Percentiles rank a stretch among this genome's conserved stretches.
These are phyloP conservation scores for Daldinia grandis DNA, from an alignment of 495 filamentous ascomycete genomes.

Conservation along the genomic window DNA sequence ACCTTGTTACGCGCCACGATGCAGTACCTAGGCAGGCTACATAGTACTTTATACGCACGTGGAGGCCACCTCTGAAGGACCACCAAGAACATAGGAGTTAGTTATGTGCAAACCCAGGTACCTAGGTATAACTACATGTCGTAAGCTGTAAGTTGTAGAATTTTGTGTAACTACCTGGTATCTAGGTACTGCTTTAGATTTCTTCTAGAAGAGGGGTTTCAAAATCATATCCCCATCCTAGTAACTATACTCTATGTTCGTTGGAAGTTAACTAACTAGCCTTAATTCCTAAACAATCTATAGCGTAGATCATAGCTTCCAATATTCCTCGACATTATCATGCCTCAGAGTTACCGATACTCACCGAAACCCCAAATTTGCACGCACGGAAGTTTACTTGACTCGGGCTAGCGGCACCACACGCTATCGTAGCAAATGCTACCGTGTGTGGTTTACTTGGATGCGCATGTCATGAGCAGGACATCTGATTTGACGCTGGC, in stretches of 20 bases:
- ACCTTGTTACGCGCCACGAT: slow-evolving; percentile 10
- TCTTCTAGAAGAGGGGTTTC: not conserved
- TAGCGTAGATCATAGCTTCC: not conserved
- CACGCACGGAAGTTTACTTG: slow-evolving; percentile 10
- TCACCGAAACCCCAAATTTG: slow-evolving; percentile 10
- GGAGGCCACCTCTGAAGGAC: no score
- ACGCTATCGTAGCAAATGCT: slow-evolving; percentile 12
- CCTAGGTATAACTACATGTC: not conserved
- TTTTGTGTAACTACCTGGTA: no score
- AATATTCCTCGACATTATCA: not conserved
- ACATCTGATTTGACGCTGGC: slow-evolving; percentile 15
- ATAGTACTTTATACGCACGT: no score
- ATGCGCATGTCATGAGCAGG: slow-evolving; percentile 5
- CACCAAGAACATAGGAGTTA: no score
- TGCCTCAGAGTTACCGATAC: not conserved
- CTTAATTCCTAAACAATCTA: no score
- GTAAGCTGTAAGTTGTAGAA: no score
- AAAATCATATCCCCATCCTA: not conserved
- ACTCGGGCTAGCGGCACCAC: slow-evolving; percentile 12
- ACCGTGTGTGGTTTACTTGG: not conserved
- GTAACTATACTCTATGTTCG: not conserved
- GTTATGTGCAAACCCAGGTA: no score
- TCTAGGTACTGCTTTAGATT: no score
- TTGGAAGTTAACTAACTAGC: no score
- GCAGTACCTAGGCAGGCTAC: not conserved